These are phyloP conservation scores for Pichia sp. DNA, from an alignment of 1,139 yeast species.

Conservation along the genomic window DNA sequence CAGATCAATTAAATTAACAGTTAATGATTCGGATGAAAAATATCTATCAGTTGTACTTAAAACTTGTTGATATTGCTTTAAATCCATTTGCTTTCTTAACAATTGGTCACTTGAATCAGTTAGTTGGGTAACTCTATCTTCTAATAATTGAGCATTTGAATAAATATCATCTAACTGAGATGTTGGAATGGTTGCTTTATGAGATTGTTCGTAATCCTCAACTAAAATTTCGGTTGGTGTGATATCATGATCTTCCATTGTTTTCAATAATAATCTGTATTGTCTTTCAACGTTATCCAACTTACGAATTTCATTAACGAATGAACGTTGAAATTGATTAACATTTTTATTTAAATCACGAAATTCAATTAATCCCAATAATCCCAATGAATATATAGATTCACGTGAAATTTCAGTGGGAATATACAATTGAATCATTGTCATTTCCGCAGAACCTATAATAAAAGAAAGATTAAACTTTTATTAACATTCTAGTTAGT, in stretches of 20 bases:
- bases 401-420: slow-evolving; percentile 68
- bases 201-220: slow-evolving; percentile 33
- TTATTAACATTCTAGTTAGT: not conserved
- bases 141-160: slow-evolving; percentile 56
- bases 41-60: slow-evolving; percentile 64
- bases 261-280: slow-evolving; percentile 42
- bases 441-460: slow-evolving; percentile 66
- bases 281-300: slow-evolving; percentile 67
- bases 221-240: slow-evolving; percentile 37
- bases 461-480: not conserved
- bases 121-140: slow-evolving; percentile 51
- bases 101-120: slow-evolving; percentile 50
- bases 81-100: slow-evolving; percentile 46
- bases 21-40: slow-evolving; percentile 37
- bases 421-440: slow-evolving; percentile 64
- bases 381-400: slow-evolving; percentile 57
- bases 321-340: slow-evolving; percentile 65
- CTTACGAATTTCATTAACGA: slow-evolving; percentile 60
- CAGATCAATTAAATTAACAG: slow-evolving; percentile 15
- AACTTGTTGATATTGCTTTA: slow-evolving; percentile 61
- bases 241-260: slow-evolving; percentile 43
- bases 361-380: slow-evolving; percentile 57
- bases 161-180: slow-evolving; percentile 72
- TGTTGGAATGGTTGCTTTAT: slow-evolving; percentile 37
- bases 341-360: slow-evolving; percentile 63